These are phyloP conservation scores for Tolypocladium album DNA, from an alignment of 2,329 filamentous ascomycete species.

Conservation along the genomic window DNA sequence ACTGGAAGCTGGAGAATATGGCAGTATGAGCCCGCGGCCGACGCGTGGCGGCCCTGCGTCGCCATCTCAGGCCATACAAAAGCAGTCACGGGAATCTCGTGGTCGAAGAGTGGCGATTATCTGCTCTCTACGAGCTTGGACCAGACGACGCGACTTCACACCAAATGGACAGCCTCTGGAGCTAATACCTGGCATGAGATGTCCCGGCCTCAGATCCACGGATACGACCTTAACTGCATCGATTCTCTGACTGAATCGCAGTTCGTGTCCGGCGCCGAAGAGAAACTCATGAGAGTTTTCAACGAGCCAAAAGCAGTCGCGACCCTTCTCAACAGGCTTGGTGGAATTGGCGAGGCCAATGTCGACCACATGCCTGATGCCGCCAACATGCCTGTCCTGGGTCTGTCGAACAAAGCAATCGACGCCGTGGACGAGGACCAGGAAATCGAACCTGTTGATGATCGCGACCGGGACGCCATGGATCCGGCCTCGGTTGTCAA, in stretches of 20 bases:
- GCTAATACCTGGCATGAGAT: slow-evolving; percentile 81
- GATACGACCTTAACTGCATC: slow-evolving; percentile 94
- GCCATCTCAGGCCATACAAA: slow-evolving; percentile 78
- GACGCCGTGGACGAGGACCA: slow-evolving; percentile 42
- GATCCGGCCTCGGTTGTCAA: slow-evolving; percentile 45
- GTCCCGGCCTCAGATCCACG: slow-evolving; percentile 90
- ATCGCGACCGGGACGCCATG: slow-evolving; percentile 40
- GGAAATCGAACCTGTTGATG: slow-evolving; percentile 31
- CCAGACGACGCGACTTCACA: slow-evolving; percentile 84
- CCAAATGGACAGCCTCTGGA: slow-evolving; percentile 54
- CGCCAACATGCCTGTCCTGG: slow-evolving; percentile 88
- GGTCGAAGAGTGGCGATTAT: slow-evolving; percentile 74
- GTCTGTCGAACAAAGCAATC: slow-evolving; percentile 91
- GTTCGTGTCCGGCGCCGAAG: slow-evolving; percentile 92
- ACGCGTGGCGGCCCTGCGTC: slow-evolving; percentile 66
- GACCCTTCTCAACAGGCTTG: slow-evolving; percentile 57
- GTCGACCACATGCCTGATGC: slow-evolving; percentile 60
- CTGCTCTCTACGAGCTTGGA: slow-evolving; percentile 82
- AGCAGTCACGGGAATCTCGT: slow-evolving; percentile 71
- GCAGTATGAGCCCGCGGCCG: slow-evolving; percentile 49
- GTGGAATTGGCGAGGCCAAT: slow-evolving; percentile 39
- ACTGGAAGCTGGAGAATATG: slow-evolving; percentile 92
- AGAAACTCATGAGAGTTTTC: slow-evolving; percentile 96
- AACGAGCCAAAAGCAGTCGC: slow-evolving; percentile 79
- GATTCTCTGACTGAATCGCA: slow-evolving; percentile 60